Evolutionary conservation across 768 basidiomycete species (phyloP), one percentile per base, ranked within the genome.

Genomic region (Lentinula lateritia): DNA sequence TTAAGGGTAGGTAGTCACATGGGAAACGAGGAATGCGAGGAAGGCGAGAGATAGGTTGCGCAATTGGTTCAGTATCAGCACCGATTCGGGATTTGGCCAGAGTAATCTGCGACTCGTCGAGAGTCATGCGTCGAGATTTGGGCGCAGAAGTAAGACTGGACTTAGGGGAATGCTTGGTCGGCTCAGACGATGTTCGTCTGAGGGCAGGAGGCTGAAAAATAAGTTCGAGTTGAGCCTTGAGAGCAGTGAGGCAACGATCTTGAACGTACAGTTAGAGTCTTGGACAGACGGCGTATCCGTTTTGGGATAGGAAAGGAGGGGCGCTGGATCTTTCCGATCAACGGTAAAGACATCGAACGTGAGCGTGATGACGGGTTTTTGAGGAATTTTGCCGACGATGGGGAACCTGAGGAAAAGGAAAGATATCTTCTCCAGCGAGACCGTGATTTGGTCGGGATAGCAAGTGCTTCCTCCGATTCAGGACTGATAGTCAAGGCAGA

Each of bases 261-360:
- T 15, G 23, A 1, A 32, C 58, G 2, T 34, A 48, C 48, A 32
- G 58, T 39, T 5, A 50, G 18, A 35, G 15, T 18, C 42, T 23
- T 59, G 38, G 58, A 59, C 12, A 59, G 50, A 38, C 58, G 58
- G 6, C 42, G 58, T 13, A 59, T 34, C 8, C 46, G 43, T 50
- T 59, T 59, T 2, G 46, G 43, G 15, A 50, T 13, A 10, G 57
- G 42, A 20, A 58, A 45, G n/a, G 56, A 18, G n/a, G 56, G 41
- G 6, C 56, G 20, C 5, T 16, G 23, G 16, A 48, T 35, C 28
- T 59, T 59, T 5, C 45, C 32, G 6, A 59, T 23, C 12, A 59
- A 15, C 18, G 58, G 58, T n/a, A 59, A 13, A 23, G 58, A 59
- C 46, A 50, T 10, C 6, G 45, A 32, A 50, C 45, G 45, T 23